phyloP scores from a whole-genome alignment of 306 rosid species.

The Hippophae gyantsensis region DNA sequence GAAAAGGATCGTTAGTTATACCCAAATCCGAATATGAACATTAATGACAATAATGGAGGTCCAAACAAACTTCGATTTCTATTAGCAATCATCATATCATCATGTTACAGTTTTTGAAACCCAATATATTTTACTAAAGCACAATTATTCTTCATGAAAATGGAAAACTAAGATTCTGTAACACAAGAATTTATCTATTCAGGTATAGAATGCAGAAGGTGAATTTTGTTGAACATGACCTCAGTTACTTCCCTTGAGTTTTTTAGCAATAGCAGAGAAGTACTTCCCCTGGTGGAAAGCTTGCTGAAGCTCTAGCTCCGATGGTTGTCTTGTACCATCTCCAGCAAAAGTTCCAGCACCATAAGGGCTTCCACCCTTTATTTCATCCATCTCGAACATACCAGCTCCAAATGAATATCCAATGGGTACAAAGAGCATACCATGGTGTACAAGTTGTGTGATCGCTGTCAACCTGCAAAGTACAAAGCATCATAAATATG shows the following conservation, averaged over 20 bases:
- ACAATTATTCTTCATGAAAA: slow-evolving; percentile 23
- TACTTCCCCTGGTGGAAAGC: slow-evolving; percentile 91
- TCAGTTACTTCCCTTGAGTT: slow-evolving; percentile 66
- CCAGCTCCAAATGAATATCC: slow-evolving; percentile 95
- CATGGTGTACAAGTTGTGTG: slow-evolving; percentile 93
- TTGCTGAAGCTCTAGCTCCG: slow-evolving; percentile 74
- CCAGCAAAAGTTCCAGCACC: slow-evolving; percentile 89
- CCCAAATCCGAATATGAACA: no score
- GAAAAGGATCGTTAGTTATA: no score
- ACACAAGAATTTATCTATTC: slow-evolving; percentile 22
- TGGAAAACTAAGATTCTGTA: slow-evolving; percentile 20
- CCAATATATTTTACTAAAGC: slow-evolving; percentile 20
- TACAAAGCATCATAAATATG: neutral
- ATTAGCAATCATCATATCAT: neutral
- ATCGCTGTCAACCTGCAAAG: slow-evolving; percentile 73
- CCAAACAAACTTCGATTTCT: no score
- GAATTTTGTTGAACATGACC: slow-evolving; percentile 10
- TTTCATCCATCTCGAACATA: slow-evolving; percentile 77
- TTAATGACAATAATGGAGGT: no score
- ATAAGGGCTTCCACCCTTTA: slow-evolving; percentile 84
- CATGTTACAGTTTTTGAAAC: slow-evolving; percentile 7
- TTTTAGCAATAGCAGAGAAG: slow-evolving; percentile 75
- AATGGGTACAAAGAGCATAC: slow-evolving; percentile 75
- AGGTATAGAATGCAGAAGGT: slow-evolving; percentile 13
- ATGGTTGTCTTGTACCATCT: slow-evolving; percentile 74